phyloP scores from a whole-genome alignment of 2,329 filamentous ascomycete genomes.

The Cladosporium sp. region DNA sequence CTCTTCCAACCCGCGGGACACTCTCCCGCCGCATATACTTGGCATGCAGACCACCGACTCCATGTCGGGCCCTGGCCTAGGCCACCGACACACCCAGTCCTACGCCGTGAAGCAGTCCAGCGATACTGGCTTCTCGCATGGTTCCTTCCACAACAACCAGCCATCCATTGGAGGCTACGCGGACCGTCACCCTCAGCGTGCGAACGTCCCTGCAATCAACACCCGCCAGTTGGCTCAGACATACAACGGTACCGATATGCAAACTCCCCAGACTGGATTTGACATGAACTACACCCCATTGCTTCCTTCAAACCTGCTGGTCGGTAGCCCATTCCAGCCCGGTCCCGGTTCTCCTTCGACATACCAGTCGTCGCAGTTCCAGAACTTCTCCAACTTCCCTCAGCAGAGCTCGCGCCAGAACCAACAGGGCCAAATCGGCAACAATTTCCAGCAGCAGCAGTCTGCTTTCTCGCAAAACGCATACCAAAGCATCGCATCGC shows the following conservation, averaged over 20 bases:
- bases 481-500: conserved; percentile 83
- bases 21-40: conserved; percentile 79
- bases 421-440: conserved; percentile 66
- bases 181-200: conserved; percentile 79
- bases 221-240: conserved; percentile 62
- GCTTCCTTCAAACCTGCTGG: conserved; percentile 87
- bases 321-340: conserved; percentile 95
- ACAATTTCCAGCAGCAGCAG: conserved; percentile 71
- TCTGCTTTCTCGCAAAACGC: conserved; percentile 71
- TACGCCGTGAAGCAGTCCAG: conserved; percentile 72
- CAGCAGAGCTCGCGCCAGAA: conserved; percentile 52
- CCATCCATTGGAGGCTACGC: conserved; percentile 72
- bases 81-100: conserved; percentile 59
- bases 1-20: conserved; percentile 77
- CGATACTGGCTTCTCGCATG: conserved; percentile 89
- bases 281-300: conserved; percentile 99
- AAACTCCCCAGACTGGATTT: conserved; percentile 82
- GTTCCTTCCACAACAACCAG: conserved; percentile 83
- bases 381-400: conserved; percentile 77
- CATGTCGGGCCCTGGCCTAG: conserved; percentile 57
- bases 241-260: conserved; percentile 62
- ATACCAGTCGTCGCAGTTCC: conserved; percentile 89
- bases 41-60: conserved; percentile 87
- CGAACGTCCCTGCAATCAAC: conserved; percentile 89
- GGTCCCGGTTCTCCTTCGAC: conserved; percentile 87